phyloP scores from a whole-genome alignment of 192 early-diverging fungal species.

The Thamnidium elegans region DNA sequence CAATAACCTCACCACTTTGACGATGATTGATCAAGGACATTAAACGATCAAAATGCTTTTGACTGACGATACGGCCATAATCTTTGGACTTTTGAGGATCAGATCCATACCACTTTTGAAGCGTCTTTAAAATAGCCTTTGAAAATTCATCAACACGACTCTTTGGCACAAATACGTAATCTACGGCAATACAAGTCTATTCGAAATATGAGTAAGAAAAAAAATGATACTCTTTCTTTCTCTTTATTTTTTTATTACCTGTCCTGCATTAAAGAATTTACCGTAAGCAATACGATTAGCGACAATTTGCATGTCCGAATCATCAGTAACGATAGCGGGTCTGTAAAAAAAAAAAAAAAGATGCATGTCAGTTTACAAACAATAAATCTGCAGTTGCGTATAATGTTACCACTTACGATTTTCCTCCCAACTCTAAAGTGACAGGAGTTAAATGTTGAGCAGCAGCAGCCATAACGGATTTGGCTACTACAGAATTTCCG shows the following conservation, averaged over 20 bases:
- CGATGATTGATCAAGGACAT: constrained; percentile 42
- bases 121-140: constrained; percentile 35
- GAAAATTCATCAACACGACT: constrained; percentile 46
- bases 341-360: constrained; percentile 22
- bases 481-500: constrained; percentile 75
- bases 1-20: constrained; percentile 50
- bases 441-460: constrained; percentile 85
- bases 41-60: constrained; percentile 63
- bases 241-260: constrained; percentile 45
- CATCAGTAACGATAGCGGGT: constrained; percentile 62
- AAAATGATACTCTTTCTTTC: neutral
- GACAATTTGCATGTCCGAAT: constrained; percentile 60
- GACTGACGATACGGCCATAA: constrained; percentile 63
- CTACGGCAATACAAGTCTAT: constrained; percentile 76
- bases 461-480: constrained; percentile 78
- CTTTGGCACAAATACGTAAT: constrained; percentile 65
- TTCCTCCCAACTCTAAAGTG: constrained; percentile 92
- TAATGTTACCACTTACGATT: constrained; percentile 45
- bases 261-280: constrained; percentile 85
- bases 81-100: constrained; percentile 41
- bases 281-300: constrained; percentile 77
- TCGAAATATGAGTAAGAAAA: neutral
- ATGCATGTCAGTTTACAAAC: neutral
- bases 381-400: neutral
- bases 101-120: constrained; percentile 43